phyloP scores from a whole-genome alignment of 345 rosid species.

The Salix arbutifolia region DNA sequence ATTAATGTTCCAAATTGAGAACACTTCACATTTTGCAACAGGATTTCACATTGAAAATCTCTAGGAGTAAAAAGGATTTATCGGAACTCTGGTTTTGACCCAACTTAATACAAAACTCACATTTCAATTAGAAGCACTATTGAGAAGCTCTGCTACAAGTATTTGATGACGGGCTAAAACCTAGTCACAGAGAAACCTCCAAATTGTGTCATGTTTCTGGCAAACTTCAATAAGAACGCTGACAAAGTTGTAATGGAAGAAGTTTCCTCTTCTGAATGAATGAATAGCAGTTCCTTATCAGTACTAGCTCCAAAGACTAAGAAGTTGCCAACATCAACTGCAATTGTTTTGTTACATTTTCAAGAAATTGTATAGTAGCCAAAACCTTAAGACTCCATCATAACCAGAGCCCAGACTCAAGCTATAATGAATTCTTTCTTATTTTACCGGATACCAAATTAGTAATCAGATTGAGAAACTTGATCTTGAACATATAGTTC shows the following conservation, averaged over 20 bases:
- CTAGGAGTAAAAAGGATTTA: neutral
- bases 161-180: neutral
- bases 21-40: neutral
- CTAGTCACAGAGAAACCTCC: neutral
- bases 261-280: neutral
- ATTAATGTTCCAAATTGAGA: neutral
- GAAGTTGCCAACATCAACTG: too few relatives aligned
- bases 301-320: neutral
- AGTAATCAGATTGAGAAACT: neutral
- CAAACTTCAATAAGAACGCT: neutral
- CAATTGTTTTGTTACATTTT: neutral
- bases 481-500: neutral
- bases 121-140: neutral
- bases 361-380: neutral
- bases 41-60: neutral
- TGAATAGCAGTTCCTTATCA: neutral
- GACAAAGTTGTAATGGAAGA: neutral
- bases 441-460: neutral
- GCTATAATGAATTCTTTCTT: neutral
- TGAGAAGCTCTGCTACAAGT: neutral
- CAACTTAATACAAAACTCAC: neutral
- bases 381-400: neutral
- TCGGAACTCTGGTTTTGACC: neutral
- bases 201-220: neutral
- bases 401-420: neutral